Conservation (phyloP, 495 filamentous ascomycete genomes). For the Penicillium pancosmium region DNA sequence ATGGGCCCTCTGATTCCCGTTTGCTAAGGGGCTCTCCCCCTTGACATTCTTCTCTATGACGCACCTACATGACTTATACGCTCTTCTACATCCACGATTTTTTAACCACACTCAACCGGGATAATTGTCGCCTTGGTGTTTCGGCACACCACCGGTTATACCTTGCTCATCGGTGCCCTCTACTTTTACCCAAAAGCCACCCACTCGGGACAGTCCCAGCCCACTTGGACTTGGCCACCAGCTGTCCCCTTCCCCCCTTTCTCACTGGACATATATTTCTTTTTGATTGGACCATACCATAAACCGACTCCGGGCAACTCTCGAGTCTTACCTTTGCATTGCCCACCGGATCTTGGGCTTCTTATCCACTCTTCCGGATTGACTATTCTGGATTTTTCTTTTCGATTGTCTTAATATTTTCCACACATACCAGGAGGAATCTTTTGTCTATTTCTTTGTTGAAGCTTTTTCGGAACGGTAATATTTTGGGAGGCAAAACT, state of each 20-base stretch:
- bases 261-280: constrained; percentile 23
- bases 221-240: constrained; percentile 20
- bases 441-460: constrained; percentile 13
- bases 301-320: neutral
- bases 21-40: constrained; percentile 20
- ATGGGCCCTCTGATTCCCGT: constrained; percentile 29
- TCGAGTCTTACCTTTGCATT: constrained; percentile 13
- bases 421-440: constrained; percentile 26
- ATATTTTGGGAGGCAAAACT: constrained; percentile 16
- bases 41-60: constrained; percentile 19
- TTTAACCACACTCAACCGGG: neutral
- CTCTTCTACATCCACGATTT: neutral
- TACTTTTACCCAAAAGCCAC: constrained; percentile 13
- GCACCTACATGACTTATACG: constrained; percentile 35
- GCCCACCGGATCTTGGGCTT: constrained; percentile 15
- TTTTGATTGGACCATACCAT: constrained; percentile 4
- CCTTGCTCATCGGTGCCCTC: neutral
- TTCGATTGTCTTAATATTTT: constrained; percentile 31
- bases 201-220: constrained; percentile 2
- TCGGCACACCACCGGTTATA: neutral
- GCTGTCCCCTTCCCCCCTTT: constrained; percentile 9
- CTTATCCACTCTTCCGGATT: neutral
- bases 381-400: constrained; percentile 13
- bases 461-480: constrained; percentile 14
- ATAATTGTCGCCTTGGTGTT: neutral